phyloP scores from a whole-genome alignment of 805 yeast genomes.

The Suhomyces emberorum region DNA sequence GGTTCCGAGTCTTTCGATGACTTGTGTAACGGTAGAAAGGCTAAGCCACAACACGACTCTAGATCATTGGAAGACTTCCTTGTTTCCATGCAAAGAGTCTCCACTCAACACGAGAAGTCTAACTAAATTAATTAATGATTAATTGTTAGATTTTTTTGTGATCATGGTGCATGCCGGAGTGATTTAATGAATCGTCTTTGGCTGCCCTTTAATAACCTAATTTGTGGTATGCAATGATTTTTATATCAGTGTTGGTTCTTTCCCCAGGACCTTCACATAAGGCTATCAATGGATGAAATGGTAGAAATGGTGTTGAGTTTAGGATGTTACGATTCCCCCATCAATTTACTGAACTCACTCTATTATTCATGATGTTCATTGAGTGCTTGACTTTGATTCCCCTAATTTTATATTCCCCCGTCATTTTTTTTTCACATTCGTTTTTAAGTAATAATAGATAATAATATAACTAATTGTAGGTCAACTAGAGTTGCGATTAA shows the following conservation, averaged over 20 bases:
- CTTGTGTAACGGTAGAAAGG: conserved; percentile 78
- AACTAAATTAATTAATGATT: conserved; percentile 35
- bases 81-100: conserved; percentile 84
- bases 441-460: conserved; percentile 30
- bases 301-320: conserved; percentile 1
- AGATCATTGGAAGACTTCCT: conserved; percentile 74
- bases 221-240: conserved; percentile 6
- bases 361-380: conserved; percentile 2
- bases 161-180: background rate
- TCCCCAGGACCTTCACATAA: background rate
- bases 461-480: conserved; percentile 14
- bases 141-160: conserved; percentile 1
- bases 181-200: conserved; percentile 1
- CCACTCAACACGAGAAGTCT: conserved; percentile 85
- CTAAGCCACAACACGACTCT: conserved; percentile 52
- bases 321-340: conserved; percentile 8
- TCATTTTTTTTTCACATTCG: conserved; percentile 15
- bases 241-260: background rate
- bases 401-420: conserved; percentile 11
- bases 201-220: background rate
- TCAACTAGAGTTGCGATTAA: too few relatives aligned
- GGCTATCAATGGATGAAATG: conserved; percentile 2
- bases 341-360: background rate
- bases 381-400: conserved; percentile 7
- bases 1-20: conserved; percentile 75